Evolutionary conservation across 768 basidiomycete genomes (phyloP).

Genomic region (Boletus insuetus): DNA sequence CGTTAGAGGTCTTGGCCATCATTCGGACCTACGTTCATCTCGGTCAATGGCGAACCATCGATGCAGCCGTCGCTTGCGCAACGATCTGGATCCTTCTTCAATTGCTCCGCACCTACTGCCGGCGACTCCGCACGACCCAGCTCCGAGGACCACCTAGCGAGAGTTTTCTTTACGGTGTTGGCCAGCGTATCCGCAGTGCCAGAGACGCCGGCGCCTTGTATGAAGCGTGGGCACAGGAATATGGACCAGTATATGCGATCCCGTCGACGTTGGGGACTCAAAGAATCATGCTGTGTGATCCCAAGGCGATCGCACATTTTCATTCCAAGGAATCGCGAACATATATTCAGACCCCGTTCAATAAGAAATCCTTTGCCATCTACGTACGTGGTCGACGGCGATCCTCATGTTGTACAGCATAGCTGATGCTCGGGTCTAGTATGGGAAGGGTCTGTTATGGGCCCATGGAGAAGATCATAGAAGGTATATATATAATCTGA

Average conservation of each 20-base stretch:
- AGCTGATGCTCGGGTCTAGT: not conserved
- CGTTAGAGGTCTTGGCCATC: not conserved
- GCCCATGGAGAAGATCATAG: slow-evolving; percentile 43
- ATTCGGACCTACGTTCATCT: not conserved
- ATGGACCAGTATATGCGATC: slow-evolving; percentile 13
- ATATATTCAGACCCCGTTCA: slow-evolving; percentile 41
- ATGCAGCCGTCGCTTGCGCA: not conserved
- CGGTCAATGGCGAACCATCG: not conserved
- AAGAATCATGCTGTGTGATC: slow-evolving; percentile 34
- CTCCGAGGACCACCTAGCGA: slow-evolving; percentile 20
- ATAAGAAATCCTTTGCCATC: slow-evolving; percentile 31
- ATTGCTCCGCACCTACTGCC: not conserved
- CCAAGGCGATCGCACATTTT: slow-evolving; percentile 32
- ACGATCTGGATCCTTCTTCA: slow-evolving; percentile 8
- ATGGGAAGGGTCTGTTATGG: slow-evolving; percentile 31
- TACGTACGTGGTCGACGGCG: not conserved
- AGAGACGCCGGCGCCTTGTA: slow-evolving; percentile 8
- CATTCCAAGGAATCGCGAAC: slow-evolving; percentile 19
- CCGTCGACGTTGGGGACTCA: slow-evolving; percentile 15
- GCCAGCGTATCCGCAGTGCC: not conserved
- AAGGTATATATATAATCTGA: slow-evolving; percentile 27
- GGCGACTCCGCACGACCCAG: slow-evolving; percentile 6
- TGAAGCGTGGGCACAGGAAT: slow-evolving; percentile 23
- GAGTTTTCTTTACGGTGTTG: slow-evolving; percentile 18
- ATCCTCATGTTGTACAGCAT: not conserved